These are phyloP conservation scores for Talaromyces piceae DNA, from an alignment of 2,329 filamentous ascomycete species.

Conservation along the genomic window DNA sequence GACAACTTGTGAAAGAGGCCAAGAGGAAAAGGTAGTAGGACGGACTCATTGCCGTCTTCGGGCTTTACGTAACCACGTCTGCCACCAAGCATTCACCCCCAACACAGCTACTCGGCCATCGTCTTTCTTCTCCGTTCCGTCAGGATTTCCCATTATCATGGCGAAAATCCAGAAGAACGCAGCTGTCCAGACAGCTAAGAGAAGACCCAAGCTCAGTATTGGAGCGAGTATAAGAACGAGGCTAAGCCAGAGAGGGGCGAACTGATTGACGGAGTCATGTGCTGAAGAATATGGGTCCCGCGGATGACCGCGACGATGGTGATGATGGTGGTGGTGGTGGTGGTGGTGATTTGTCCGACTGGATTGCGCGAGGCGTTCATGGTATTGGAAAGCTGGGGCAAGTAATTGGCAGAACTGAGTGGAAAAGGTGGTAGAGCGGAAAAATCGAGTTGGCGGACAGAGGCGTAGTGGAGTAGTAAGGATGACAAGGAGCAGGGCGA, in stretches of 20 bases:
- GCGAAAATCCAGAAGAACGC: conserved; percentile 57
- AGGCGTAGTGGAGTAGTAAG: conserved; percentile 49
- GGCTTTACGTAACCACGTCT: conserved; percentile 45
- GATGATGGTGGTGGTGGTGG: conserved; percentile 24
- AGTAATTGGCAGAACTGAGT: conserved; percentile 47
- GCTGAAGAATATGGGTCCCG: conserved; percentile 25
- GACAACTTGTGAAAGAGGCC: too few species aligned
- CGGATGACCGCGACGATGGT: conserved; percentile 22
- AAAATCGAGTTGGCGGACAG: conserved; percentile 39
- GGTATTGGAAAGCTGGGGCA: conserved; percentile 46
- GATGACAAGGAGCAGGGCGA: conserved; percentile 45
- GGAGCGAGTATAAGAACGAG: conserved; percentile 50
- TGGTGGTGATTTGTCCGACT: conserved; percentile 17
- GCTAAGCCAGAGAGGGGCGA: conserved; percentile 36
- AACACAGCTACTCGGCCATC: conserved; percentile 55
- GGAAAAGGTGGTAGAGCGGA: conserved; percentile 39
- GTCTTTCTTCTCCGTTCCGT: conserved; percentile 51
- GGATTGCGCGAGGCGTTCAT: conserved; percentile 24
- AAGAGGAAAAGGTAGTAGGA: neutral
- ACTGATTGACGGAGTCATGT: conserved; percentile 23
- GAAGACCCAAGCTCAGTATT: conserved; percentile 49
- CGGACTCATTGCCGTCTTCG: conserved; percentile 13
- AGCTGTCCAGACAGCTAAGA: conserved; percentile 51
- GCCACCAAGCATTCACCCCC: conserved; percentile 54
- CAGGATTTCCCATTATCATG: conserved; percentile 55